These are phyloP conservation scores for Gryganskiella cystojenkinii DNA, from an alignment of 192 early-diverging fungal genomes.

Conservation along the genomic window DNA sequence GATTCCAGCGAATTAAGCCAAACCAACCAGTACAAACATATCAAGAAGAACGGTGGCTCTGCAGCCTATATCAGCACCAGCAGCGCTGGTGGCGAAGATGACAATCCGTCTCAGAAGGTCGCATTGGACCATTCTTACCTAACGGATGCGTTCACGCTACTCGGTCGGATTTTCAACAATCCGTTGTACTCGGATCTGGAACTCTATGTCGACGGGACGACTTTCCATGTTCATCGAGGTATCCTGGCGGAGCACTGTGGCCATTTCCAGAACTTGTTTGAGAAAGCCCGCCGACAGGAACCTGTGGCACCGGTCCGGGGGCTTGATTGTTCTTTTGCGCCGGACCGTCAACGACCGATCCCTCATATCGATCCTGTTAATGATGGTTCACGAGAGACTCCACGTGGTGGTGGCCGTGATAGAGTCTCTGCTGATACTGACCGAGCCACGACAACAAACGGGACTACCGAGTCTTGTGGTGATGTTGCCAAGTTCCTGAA, in stretches of 20 bases:
- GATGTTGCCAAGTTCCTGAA: too few species aligned
- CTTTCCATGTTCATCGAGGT: conserved; percentile 13
- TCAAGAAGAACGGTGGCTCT: too few species aligned
- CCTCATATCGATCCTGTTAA: neutral
- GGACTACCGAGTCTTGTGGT: too few species aligned
- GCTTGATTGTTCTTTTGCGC: conserved; percentile 8
- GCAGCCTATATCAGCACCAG: too few species aligned
- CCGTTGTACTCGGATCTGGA: conserved; percentile 17
- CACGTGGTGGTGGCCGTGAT: too few species aligned
- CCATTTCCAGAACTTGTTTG: conserved; percentile 11
- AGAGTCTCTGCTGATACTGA: too few species aligned
- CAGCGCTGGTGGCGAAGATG: too few species aligned
- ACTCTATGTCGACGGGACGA: conserved; percentile 7
- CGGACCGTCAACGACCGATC: neutral
- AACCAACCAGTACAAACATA: too few species aligned
- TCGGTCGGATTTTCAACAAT: conserved; percentile 19
- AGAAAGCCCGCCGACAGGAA: neutral
- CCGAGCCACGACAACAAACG: too few species aligned
- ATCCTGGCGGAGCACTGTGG: conserved; percentile 13
- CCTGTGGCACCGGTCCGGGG: neutral
- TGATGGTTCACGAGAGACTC: neutral
- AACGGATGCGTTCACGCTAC: neutral
- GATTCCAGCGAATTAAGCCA: too few species aligned
- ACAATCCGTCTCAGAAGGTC: too few species aligned
- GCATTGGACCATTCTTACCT: too few species aligned